A percentile compares a stretch with the other conserved stretches of the same genome.
Conservation (phyloP, 306 rosid genomes). For the Quercus suber region DNA sequence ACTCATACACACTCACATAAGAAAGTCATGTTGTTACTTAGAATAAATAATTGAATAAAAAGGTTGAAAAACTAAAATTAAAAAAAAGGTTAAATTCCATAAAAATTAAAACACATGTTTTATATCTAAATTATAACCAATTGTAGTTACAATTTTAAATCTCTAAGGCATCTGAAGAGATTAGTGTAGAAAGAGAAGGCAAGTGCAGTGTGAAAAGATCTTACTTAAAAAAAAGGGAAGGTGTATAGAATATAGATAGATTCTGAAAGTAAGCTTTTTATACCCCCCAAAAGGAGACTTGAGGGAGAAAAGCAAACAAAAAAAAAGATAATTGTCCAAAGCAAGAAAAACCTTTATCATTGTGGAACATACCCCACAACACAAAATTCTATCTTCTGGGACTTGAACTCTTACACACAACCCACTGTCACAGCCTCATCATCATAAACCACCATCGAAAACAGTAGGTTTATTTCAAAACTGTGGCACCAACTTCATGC, state of each 20-base stretch:
- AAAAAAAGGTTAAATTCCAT: too few species aligned
- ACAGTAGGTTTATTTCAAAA: slow-evolving; percentile 25
- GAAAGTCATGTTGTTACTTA: too few species aligned
- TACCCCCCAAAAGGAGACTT: slow-evolving; percentile 72
- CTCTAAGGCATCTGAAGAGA: too few species aligned
- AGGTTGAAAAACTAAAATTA: neutral
- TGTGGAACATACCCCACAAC: slow-evolving; percentile 30
- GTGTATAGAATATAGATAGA: slow-evolving; percentile 3
- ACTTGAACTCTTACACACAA: slow-evolving; percentile 5
- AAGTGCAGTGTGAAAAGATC: slow-evolving; percentile 39
- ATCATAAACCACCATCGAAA: neutral
- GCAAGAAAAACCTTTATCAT: neutral
- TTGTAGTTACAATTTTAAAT: too few species aligned
- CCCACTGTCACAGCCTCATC: too few species aligned
- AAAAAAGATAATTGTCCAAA: neutral
- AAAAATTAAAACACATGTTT: too few species aligned
- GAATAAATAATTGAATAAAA: too few species aligned
- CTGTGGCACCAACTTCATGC: slow-evolving; percentile 16
- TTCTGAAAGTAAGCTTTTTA: slow-evolving; percentile 23
- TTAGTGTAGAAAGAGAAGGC: too few species aligned
- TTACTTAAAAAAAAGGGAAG: slow-evolving; percentile 18
- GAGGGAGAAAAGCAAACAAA: slow-evolving; percentile 27
- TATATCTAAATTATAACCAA: too few species aligned
- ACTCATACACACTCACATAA: too few species aligned
- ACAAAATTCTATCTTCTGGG: slow-evolving; percentile 13